Evolutionary conservation across 2,329 filamentous ascomycete species (phyloP), one percentile per base, ranked within the genome.

Genomic region (Tolypocladium ophioglossoides): DNA sequence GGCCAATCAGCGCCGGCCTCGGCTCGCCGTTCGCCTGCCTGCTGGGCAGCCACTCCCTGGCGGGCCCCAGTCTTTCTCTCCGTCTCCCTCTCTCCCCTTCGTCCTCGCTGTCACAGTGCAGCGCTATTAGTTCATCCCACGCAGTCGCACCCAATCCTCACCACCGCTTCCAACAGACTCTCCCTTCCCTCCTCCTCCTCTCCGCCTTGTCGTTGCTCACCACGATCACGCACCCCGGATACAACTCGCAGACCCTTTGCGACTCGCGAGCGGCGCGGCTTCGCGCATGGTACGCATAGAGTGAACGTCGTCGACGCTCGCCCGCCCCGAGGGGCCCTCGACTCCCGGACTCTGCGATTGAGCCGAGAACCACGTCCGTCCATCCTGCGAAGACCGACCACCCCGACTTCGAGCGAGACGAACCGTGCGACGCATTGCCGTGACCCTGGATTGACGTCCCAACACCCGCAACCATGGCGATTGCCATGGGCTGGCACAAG

Each of bases 401-500:
- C 37, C 16, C 41, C 38, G n/a, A 24, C 48, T 18, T 20, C 30
- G 32, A 41, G 32, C 40, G 40, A 41, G 47, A 41, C 41, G 22
- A 22, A 16, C 9, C 50, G 47, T 20, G 32, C 47, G 52, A 50
- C 38, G 54, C 54, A 52, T 57, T 58, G 64, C 65, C 66, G 69
- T 68, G 68, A 63, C 64, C 66, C 68, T 71, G 69, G 77, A 75
- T 75, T 80, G 78, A 80, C 72, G 73, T 70, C 67, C 59, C 62
- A 67, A 68, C 66, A 64, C 63, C 64, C 68, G 71, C 70, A 74
- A 75, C 78, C 78, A 83, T 83, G 79, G 79, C 79, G 66, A 77
- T 79, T 69, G 80, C 79, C 79, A 83, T 83, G 80, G 79, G 80
- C 73, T 86, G 82, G 83, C 83, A 82, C 63, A 88, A 87, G 75